A percentile compares a stretch with the other conserved stretches of the same genome.
These are phyloP conservation scores for Neopestalotiopsis sp. DNA, from an alignment of 2,329 filamentous ascomycete species.

Conservation along the genomic window DNA sequence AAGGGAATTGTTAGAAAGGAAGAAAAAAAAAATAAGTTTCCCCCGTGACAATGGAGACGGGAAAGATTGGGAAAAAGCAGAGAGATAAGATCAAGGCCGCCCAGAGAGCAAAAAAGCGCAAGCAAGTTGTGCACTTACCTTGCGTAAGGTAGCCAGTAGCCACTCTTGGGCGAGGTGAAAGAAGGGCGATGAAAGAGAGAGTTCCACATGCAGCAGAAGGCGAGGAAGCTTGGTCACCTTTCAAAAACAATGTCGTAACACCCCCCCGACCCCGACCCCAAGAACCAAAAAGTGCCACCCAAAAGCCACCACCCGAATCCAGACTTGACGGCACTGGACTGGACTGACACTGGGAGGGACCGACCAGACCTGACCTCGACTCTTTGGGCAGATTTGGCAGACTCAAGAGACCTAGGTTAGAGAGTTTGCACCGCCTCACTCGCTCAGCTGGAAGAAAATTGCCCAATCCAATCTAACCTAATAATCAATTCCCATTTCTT, in stretches of 20 bases:
- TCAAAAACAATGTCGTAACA: constrained; percentile 16
- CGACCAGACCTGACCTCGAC: neutral
- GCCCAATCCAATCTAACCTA: neutral
- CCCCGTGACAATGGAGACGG: constrained; percentile 2
- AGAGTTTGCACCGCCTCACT: constrained; percentile 13
- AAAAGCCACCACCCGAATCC: neutral
- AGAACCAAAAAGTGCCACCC: neutral
- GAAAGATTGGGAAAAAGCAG: neutral
- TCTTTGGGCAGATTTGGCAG: neutral
- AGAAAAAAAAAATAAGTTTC: neutral
- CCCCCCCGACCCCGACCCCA: neutral
- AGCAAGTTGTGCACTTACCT: constrained; percentile 7
- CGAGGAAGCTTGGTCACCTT: neutral
- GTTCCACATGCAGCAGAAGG: constrained; percentile 11
- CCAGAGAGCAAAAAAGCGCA: constrained; percentile 9
- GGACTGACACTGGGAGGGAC: neutral
- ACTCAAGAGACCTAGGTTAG: neutral
- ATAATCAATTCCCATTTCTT: neutral
- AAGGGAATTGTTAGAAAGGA: neutral
- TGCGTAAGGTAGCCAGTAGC: constrained; percentile 12
- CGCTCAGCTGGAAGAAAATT: neutral
- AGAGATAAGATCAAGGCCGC: constrained; percentile 4
- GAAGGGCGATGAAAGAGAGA: constrained; percentile 16
- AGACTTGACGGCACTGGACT: neutral
- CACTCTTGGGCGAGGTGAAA: constrained; percentile 17